phyloP scores from a whole-genome alignment of 805 yeast species.

The Candida namnaoensis region DNA sequence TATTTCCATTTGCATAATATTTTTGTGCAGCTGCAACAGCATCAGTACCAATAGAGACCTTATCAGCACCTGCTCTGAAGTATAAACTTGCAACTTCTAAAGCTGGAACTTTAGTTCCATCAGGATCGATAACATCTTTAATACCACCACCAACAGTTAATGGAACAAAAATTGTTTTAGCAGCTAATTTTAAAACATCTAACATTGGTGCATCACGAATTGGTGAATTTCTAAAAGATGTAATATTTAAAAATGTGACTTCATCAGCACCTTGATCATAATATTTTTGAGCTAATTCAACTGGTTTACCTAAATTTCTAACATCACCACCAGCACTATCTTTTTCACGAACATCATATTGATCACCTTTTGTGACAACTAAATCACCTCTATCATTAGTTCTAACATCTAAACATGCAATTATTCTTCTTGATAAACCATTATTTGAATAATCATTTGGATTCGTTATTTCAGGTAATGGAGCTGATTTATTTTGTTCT shows the following conservation, averaged over 20 bases:
- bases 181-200: constrained; percentile 74
- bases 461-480: constrained; percentile 7
- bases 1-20: constrained; percentile 50
- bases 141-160: constrained; percentile 98
- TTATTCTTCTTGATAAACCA: constrained; percentile 83
- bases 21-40: constrained; percentile 89
- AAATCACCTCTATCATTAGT: constrained; percentile 90
- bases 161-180: constrained; percentile 91
- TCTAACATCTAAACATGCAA: constrained; percentile 97
- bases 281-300: constrained; percentile 83
- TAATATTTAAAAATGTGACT: constrained; percentile 87
- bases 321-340: constrained; percentile 48
- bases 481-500: constrained; percentile 20
- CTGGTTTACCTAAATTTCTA: constrained; percentile 94
- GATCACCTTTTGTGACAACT: constrained; percentile 98
- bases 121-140: constrained; percentile 81
- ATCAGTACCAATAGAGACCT: constrained; percentile 96
- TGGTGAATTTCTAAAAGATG: constrained; percentile 94
- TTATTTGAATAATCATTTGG: constrained; percentile 30
- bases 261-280: constrained; percentile 96
- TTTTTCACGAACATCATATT: constrained; percentile 91
- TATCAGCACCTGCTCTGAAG: constrained; percentile 96
- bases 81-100: constrained; percentile 85
- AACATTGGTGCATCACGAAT: constrained; percentile 91
- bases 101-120: constrained; percentile 73